Evolutionary conservation across 208 protist species (phyloP).

Genomic region (Leishmania turanica): DNA sequence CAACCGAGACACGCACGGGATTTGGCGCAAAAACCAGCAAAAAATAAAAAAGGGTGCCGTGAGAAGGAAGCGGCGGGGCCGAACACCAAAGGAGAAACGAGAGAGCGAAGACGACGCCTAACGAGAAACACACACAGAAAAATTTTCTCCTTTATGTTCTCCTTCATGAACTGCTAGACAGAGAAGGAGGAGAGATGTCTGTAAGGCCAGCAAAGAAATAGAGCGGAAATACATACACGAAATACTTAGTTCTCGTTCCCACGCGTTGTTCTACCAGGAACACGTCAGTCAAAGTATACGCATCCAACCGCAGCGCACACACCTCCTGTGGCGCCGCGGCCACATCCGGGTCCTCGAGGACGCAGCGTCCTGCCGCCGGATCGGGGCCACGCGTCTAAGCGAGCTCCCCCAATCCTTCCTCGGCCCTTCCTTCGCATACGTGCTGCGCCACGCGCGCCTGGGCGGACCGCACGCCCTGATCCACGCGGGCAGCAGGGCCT

Average conservation of each 20-base stretch:
- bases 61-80: not conserved
- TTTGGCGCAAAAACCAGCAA: not conserved
- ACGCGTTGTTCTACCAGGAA: too few relatives aligned
- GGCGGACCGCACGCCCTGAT: too few relatives aligned
- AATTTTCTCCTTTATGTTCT: not conserved
- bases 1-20: not conserved
- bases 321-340: not conserved
- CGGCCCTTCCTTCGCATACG: too few relatives aligned
- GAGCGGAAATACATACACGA: not conserved
- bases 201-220: not conserved
- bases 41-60: too few relatives aligned
- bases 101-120: not conserved
- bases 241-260: too few relatives aligned
- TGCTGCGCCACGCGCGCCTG: too few relatives aligned
- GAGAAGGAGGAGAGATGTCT: not conserved
- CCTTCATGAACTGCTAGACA: not conserved
- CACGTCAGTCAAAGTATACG: too few relatives aligned
- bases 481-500: not conserved
- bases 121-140: not conserved
- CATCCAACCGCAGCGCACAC: too few relatives aligned
- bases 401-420: too few relatives aligned
- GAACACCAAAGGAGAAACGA: not conserved
- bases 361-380: too few relatives aligned
- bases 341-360: not conserved
- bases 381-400: too few relatives aligned